Evolutionary conservation across 371 early-diverging fungal genomes (phyloP).

Genomic region (Haplosporangium sp.): DNA sequence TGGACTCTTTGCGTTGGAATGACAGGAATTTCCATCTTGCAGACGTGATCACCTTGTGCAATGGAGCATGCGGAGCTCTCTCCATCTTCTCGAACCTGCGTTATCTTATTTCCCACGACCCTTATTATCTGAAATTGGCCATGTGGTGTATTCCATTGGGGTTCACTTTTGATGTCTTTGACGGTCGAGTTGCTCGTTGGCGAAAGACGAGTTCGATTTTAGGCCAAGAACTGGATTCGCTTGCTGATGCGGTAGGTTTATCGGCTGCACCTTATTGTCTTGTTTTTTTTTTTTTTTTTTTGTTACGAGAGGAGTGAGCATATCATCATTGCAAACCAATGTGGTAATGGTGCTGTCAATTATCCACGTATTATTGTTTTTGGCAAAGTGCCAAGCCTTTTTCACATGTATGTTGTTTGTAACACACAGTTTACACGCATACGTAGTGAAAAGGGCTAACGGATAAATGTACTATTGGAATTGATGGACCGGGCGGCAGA

Average conservation of each 20-base stretch:
- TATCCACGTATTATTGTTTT: not conserved
- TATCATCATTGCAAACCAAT: no score
- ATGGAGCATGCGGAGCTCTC: conserved; percentile 85
- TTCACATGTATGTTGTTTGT: no score
- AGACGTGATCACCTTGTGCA: conserved; percentile 88
- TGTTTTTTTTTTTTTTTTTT: no score
- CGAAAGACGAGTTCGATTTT: conserved; percentile 78
- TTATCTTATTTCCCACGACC: conserved; percentile 77
- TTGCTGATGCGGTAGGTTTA: conserved; percentile 85
- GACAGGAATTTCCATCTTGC: conserved; percentile 82
- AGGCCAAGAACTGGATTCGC: conserved; percentile 85
- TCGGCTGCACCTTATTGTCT: not conserved
- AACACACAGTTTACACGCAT: not conserved
- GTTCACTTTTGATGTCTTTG: conserved; percentile 85
- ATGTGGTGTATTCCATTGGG: conserved; percentile 84
- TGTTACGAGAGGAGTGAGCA: no score
- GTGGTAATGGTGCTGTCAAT: no score
- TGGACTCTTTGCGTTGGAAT: not conserved
- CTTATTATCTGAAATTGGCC: conserved; percentile 72
- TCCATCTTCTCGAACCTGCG: conserved; percentile 87
- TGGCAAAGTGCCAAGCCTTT: no score
- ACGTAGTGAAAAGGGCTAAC: not conserved
- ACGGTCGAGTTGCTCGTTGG: conserved; percentile 93
- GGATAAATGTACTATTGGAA: not conserved
- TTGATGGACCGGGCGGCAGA: not conserved